Conservation (phyloP, 2,329 filamentous ascomycete genomes). For the Colletotrichum horii region DNA sequence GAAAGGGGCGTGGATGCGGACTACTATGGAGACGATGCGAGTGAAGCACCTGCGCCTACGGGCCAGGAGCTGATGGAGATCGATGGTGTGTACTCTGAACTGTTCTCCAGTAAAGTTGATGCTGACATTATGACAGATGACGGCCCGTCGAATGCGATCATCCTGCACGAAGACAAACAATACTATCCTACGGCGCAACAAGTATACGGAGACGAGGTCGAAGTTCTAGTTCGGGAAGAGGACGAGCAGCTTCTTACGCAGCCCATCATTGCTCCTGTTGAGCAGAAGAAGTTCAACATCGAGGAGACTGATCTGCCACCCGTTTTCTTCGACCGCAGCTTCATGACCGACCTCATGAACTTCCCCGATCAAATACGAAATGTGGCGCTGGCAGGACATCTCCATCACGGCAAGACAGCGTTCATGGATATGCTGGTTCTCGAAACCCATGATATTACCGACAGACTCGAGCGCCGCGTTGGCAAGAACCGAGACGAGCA, state of each 20-base stretch:
- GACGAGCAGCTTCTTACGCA: slow-evolving; percentile 92
- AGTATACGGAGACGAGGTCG: slow-evolving; percentile 92
- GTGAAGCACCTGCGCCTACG: slow-evolving; percentile 65
- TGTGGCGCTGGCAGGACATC: slow-evolving; percentile 86
- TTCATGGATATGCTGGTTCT: slow-evolving; percentile 98
- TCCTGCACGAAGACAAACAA: slow-evolving; percentile 98
- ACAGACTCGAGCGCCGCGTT: slow-evolving; percentile 78
- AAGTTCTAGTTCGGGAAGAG: slow-evolving; percentile 95
- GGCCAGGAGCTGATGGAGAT: slow-evolving; percentile 93
- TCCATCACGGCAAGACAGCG: slow-evolving; percentile 97
- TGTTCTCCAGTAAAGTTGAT: background rate
- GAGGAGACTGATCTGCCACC: slow-evolving; percentile 90
- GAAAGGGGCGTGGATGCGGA: slow-evolving; percentile 75
- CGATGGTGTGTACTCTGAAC: slow-evolving; percentile 63
- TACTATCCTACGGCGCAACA: slow-evolving; percentile 99
- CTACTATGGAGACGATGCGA: slow-evolving; percentile 80
- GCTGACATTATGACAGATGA: slow-evolving; percentile 41
- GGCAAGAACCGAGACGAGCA: slow-evolving; percentile 88
- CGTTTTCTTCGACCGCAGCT: slow-evolving; percentile 85
- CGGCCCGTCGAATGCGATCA: slow-evolving; percentile 93
- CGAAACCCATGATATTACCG: slow-evolving; percentile 88
- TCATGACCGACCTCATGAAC: slow-evolving; percentile 96
- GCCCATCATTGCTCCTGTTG: slow-evolving; percentile 91
- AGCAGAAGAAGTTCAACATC: slow-evolving; percentile 94
- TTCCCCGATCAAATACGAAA: slow-evolving; percentile 95